phyloP scores from a whole-genome alignment of 352 stramenopile genomes.

The Globisporangium lucens region DNA sequence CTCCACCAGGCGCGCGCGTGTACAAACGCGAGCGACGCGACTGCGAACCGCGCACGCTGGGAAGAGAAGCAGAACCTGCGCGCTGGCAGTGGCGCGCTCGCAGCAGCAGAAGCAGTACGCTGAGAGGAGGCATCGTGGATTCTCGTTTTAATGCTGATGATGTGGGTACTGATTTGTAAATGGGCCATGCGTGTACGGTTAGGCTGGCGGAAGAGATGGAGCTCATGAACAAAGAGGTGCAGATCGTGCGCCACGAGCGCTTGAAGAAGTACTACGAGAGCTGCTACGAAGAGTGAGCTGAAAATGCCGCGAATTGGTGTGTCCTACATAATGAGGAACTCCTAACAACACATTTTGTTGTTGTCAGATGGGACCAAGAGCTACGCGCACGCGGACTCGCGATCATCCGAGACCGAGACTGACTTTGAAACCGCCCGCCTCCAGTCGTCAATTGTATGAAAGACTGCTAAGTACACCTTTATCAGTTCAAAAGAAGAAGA shows the following conservation, averaged over 20 bases:
- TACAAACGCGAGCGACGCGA: constrained; percentile 44
- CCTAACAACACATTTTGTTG: not conserved
- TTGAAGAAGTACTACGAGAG: constrained; percentile 71
- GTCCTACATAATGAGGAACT: not conserved
- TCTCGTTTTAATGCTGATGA: not conserved
- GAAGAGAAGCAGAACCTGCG: constrained; percentile 75
- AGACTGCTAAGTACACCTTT: not conserved
- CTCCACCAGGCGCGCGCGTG: constrained; percentile 62
- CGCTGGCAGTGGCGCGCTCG: constrained; percentile 40
- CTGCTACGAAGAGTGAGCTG: constrained; percentile 64
- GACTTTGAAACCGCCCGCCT: constrained; percentile 6
- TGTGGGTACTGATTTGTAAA: not conserved
- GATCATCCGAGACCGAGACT: constrained; percentile 69
- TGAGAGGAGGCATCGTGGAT: not conserved
- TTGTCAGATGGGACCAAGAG: constrained; percentile 61
- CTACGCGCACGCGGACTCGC: constrained; percentile 64
- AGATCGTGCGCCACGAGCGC: constrained; percentile 59
- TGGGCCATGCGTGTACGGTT: not conserved
- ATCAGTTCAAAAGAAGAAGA: not conserved
- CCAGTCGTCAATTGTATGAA: not conserved
- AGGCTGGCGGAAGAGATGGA: constrained; percentile 72
- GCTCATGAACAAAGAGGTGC: constrained; percentile 71
- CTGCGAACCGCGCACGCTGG: constrained; percentile 54
- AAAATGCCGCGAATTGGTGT: not conserved
- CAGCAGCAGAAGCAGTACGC: constrained; percentile 60